Conservation (phyloP, 208 protist genomes). For the Trypanosoma cruzi region DNA sequence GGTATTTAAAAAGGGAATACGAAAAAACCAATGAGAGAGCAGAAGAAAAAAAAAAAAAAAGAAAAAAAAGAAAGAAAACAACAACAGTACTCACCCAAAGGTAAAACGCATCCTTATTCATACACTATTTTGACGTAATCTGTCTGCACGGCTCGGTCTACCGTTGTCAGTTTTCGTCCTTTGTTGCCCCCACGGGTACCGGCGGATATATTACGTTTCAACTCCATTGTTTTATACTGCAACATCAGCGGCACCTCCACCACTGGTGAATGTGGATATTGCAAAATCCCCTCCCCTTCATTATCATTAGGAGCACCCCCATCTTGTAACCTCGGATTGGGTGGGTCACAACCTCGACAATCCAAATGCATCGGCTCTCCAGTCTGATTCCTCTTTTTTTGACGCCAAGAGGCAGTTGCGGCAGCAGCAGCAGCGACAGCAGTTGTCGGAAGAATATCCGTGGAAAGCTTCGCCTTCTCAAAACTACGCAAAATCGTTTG, state of each 20-base stretch:
- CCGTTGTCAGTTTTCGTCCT: slow-evolving; percentile 13
- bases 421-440: slow-evolving; percentile 3
- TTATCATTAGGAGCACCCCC: slow-evolving; percentile 4
- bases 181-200: neutral
- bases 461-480: slow-evolving; percentile 43
- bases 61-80: neutral
- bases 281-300: slow-evolving; percentile 24
- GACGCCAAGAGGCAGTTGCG: neutral
- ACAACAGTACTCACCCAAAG: too few relatives aligned
- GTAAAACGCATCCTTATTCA: slow-evolving; percentile 12
- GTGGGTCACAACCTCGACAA: neutral
- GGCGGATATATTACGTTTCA: neutral
- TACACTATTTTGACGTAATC: slow-evolving; percentile 64
- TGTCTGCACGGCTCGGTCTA: slow-evolving; percentile 58
- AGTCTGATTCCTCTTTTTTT: neutral
- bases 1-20: too few relatives aligned
- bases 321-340: slow-evolving; percentile 7
- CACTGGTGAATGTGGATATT: slow-evolving; percentile 41
- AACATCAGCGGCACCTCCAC: slow-evolving; percentile 40
- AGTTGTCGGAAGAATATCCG: slow-evolving; percentile 27
- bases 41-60: neutral
- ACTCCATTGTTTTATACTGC: slow-evolving; percentile 30
- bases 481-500: slow-evolving; percentile 77
- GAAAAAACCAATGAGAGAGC: too few relatives aligned
- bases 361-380: slow-evolving; percentile 19